A percentile compares a stretch with the other conserved stretches of the same genome.
These are phyloP conservation scores for Lyophyllum semitale DNA, from an alignment of 768 basidiomycete genomes.

Conservation along the genomic window DNA sequence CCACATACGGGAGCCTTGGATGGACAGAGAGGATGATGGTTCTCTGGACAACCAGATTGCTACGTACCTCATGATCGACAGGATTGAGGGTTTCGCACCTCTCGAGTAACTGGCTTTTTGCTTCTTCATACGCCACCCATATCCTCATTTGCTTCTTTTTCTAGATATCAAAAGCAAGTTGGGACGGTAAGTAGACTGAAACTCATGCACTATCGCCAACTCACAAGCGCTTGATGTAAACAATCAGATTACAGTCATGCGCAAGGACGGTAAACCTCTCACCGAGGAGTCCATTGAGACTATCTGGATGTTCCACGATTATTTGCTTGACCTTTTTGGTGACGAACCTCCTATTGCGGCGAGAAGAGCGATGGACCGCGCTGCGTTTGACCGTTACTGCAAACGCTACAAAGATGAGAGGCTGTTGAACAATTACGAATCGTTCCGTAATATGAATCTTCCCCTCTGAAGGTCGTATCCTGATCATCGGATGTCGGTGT, in stretches of 20 bases:
- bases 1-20: slow-evolving; percentile 3
- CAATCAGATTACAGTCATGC: slow-evolving; percentile 14
- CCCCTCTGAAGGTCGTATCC: no score
- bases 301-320: slow-evolving; percentile 35
- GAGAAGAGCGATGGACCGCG: neutral
- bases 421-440: neutral
- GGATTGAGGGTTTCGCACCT: slow-evolving; percentile 1
- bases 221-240: neutral
- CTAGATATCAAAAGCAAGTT: slow-evolving; percentile 8
- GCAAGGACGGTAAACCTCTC: slow-evolving; percentile 11
- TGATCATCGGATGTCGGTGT: no score
- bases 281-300: slow-evolving; percentile 19
- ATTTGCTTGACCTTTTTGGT: slow-evolving; percentile 28
- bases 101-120: neutral
- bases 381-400: slow-evolving; percentile 8
- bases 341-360: neutral
- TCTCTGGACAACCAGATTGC: slow-evolving; percentile 10
- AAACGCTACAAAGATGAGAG: slow-evolving; percentile 2
- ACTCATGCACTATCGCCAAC: neutral
- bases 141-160: neutral
- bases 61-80: slow-evolving; percentile 13
- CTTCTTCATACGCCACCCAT: neutral
- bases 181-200: slow-evolving; percentile 4
- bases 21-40: neutral
- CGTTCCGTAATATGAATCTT: neutral